Conservation (phyloP, 371 early-diverging fungal genomes). For the Nosema granulosis region DNA sequence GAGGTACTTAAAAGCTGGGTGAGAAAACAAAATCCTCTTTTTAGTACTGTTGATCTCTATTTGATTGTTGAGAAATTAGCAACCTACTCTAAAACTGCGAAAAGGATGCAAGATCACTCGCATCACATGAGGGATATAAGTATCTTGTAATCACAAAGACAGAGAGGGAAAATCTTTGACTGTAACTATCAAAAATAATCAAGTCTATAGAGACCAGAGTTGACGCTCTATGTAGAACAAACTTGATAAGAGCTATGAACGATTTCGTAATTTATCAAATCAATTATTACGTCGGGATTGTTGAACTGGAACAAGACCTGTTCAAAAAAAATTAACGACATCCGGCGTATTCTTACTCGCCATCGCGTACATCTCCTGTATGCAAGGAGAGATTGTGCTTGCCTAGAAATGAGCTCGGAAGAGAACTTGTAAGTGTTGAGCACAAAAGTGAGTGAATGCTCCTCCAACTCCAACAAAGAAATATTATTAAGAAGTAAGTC, state of each 20-base stretch:
- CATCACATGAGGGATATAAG: not conserved
- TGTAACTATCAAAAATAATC: not conserved
- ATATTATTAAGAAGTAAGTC: not conserved
- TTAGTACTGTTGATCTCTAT: not conserved
- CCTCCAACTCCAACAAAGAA: slow-evolving; percentile 4
- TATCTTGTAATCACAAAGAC: not conserved
- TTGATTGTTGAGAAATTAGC: not conserved
- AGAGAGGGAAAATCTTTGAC: not conserved
- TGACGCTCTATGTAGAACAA: not conserved
- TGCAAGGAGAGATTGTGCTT: not conserved
- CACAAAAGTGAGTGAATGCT: slow-evolving; percentile 24
- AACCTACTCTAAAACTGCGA: not conserved
- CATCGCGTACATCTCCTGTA: not conserved
- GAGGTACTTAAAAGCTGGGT: not conserved
- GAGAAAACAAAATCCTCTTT: too few relatives aligned
- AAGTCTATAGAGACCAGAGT: not conserved
- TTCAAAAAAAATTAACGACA: not conserved
- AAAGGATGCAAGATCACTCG: not conserved
- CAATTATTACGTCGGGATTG: not conserved
- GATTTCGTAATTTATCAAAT: not conserved
- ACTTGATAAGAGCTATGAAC: not conserved
- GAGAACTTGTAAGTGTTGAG: slow-evolving; percentile 17
- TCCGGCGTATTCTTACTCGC: not conserved
- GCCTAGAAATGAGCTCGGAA: slow-evolving; percentile 14
- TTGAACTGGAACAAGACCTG: not conserved